Base-by-base conservation (phyloP, 768 basidiomycete genomes). In the Dioszegia crocea region DNA sequence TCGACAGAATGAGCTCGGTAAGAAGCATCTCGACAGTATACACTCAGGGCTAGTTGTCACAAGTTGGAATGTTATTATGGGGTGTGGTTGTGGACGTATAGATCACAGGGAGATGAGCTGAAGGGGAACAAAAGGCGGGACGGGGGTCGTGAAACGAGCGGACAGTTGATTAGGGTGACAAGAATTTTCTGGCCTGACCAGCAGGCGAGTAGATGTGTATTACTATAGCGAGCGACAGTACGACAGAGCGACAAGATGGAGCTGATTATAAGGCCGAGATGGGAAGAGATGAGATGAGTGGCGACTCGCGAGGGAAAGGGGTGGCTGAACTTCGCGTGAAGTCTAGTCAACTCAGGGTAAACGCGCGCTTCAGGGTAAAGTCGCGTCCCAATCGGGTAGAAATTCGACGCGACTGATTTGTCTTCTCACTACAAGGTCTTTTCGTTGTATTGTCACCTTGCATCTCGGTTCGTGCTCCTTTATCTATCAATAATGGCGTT, bases 1-100 rank as follows among this genome's bases (percentile, higher is more conserved):
- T 87, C 45, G 91, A 90, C 65, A 96, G 83, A 77, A 98, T 91
- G 33, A 90, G 86, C 75, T 96, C 91, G 49, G 91, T 91, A 56
- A 88, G 80, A n/a, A 90, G 80, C 77, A 92, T 84, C 16, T 1
- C 49, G 43, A 14, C 27, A 2, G 51, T n/a, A n/a, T n/a, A n/a
- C n/a, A n/a, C n/a, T n/a, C n/a, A n/a, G n/a, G n/a, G n/a, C n/a
- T n/a, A n/a, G n/a, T n/a, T n/a, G n/a, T n/a, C n/a, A n/a, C n/a
- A n/a, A n/a, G n/a, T n/a, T n/a, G n/a, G n/a, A n/a, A n/a, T n/a
- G n/a, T n/a, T n/a, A n/a, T n/a, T n/a, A n/a, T n/a, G n/a, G n/a
- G n/a, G n/a, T n/a, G n/a, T n/a, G n/a, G n/a, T n/a, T n/a, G n/a
- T n/a, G n/a, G n/a, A n/a, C n/a, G n/a, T n/a, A n/a, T n/a, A n/a